Base-by-base conservation (phyloP, 352 stramenopile genomes). In the Phytophthora boehmeriae region DNA sequence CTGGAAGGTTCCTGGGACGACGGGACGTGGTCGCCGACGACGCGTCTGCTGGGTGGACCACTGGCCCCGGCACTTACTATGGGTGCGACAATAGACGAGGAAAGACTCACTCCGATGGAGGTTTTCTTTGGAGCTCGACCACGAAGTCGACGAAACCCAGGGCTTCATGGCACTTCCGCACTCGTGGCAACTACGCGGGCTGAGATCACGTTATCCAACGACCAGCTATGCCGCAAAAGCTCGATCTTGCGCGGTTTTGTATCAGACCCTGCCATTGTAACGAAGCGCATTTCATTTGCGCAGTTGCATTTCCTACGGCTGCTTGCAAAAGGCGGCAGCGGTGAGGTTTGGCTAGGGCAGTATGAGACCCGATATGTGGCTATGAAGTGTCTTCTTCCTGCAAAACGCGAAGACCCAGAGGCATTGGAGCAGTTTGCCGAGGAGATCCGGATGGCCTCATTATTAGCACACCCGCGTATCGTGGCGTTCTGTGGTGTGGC, bases 311-410 rank as follows among this genome's bases (percentile, higher is more conserved):
- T 89, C n/a, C 57, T 90, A 39, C 65, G 80, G 10, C 59, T 90
- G 25, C 58, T 94, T 8, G 86, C 83, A 5, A 92, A 92, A 50
- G 86, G 86, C 57, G 86, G 82, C 19, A 92, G 83, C 36, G 86
- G 86, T 8, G 83, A 95, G 52, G 86, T 95, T 9, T 95, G 83
- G 83, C 54, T 92, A n/a, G 83, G 86, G 8, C 77, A 90, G 56
- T 91, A 89, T 45, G 81, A 91, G 56, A 67, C 76, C 32, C 71
- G 79, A 4, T 88, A 90, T 53, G 83, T 94, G 14, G 86, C 86
- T 4, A 85, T 94, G 63, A 94, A 94, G 66, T 88, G 77, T 44
- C 65, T 92, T 25, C 65, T 92, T 66, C 78, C 80, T 30, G 68
- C 76, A 17, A 90, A 89, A 56, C 76, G 78, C 22, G 73, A 85